These are phyloP conservation scores for Vicia faba DNA, from an alignment of 306 rosid species.

Conservation along the genomic window DNA sequence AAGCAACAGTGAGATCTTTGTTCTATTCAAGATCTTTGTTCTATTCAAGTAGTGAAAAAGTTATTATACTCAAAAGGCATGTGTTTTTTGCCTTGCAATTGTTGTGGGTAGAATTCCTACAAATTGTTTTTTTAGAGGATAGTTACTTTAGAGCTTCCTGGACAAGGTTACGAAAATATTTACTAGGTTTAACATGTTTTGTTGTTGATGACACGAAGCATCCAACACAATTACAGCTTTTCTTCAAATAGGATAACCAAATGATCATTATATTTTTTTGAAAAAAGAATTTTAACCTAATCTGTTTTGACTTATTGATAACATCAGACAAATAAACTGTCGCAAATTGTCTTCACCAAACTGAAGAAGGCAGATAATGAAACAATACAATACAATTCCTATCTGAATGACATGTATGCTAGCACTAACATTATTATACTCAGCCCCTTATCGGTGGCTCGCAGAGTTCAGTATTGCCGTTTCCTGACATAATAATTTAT, in stretches of 20 bases:
- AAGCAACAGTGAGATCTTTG: too few species aligned
- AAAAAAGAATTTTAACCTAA: neutral
- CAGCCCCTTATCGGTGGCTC: conserved; percentile 36
- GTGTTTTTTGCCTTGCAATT: too few species aligned
- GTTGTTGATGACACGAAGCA: neutral
- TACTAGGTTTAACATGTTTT: neutral
- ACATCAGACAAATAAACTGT: conserved; percentile 3
- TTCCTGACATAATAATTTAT: conserved; percentile 1
- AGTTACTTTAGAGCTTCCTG: too few species aligned
- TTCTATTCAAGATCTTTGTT: too few species aligned
- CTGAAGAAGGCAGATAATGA: neutral
- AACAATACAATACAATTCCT: conserved; percentile 22
- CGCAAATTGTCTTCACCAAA: conserved; percentile 1
- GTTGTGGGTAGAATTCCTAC: too few species aligned
- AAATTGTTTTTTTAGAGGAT: too few species aligned
- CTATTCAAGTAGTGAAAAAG: too few species aligned
- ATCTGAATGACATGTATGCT: conserved; percentile 1
- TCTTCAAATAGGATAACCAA: neutral
- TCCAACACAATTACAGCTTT: neutral
- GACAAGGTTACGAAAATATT: too few species aligned
- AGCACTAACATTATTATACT: conserved; percentile 15
- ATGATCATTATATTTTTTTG: neutral
- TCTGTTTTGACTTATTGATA: conserved; percentile 11
- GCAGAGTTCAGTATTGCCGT: conserved; percentile 33
- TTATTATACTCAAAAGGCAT: too few species aligned